Conservation (phyloP, 495 filamentous ascomycete genomes). For the Talaromyces liani region DNA sequence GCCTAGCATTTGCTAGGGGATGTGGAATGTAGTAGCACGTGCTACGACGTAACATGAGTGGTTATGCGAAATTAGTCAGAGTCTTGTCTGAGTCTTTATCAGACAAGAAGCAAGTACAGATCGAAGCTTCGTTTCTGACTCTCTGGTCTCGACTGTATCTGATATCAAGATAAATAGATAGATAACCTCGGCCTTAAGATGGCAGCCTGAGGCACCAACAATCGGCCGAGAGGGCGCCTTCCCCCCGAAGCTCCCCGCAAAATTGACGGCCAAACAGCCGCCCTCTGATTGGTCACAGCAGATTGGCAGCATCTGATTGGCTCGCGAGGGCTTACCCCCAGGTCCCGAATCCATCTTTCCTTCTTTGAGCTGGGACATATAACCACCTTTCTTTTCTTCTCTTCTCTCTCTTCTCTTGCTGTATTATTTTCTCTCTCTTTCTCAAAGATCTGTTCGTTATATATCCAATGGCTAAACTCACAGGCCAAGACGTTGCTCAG, state of each 20-base stretch:
- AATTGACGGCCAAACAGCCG: neutral
- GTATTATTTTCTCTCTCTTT: neutral
- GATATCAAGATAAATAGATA: neutral
- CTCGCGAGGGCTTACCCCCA: neutral
- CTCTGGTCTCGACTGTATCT: neutral
- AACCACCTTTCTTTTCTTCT: neutral
- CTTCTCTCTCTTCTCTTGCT: neutral
- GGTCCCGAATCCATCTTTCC: neutral
- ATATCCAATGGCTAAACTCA: constrained; percentile 37
- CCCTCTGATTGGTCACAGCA: neutral
- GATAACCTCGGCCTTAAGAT: neutral
- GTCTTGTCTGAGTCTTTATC: neutral
- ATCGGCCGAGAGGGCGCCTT: neutral
- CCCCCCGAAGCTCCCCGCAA: constrained; percentile 4
- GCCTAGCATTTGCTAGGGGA: neutral
- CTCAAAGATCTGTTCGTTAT: neutral
- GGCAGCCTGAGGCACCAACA: neutral
- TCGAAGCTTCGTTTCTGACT: too few relatives aligned
- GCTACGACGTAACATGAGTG: neutral
- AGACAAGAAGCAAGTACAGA: too few relatives aligned
- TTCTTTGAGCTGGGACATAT: neutral
- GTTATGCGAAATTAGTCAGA: too few relatives aligned
- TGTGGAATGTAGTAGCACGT: neutral
- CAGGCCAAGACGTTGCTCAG: constrained; percentile 68
- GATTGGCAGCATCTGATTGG: neutral